These are phyloP conservation scores for Madurella fahalii DNA, from an alignment of 2,329 filamentous ascomycete species.

Conservation along the genomic window DNA sequence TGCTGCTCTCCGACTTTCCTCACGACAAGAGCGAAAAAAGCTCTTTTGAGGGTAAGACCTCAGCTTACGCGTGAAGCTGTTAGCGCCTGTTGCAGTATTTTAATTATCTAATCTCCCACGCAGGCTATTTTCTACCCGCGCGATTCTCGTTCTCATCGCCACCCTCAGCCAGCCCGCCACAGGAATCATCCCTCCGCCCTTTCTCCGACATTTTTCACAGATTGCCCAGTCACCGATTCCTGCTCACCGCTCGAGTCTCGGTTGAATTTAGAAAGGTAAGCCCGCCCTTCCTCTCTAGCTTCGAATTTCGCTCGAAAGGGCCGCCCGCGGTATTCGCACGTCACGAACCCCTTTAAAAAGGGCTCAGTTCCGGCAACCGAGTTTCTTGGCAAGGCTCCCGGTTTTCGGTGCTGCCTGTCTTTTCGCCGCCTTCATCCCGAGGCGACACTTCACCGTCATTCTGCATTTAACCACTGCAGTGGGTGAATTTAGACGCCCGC, in stretches of 20 bases:
- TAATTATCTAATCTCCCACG: slow-evolving; percentile 10
- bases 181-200: slow-evolving; percentile 6
- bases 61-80: neutral
- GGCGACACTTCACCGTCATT: slow-evolving; percentile 11
- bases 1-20: slow-evolving; percentile 8
- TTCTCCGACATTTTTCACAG: neutral
- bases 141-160: slow-evolving; percentile 12
- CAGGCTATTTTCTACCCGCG: slow-evolving; percentile 3
- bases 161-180: slow-evolving; percentile 10
- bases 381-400: slow-evolving; percentile 6
- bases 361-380: slow-evolving; percentile 6
- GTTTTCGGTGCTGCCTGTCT: neutral
- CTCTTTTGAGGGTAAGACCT: slow-evolving; percentile 17
- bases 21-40: slow-evolving; percentile 14
- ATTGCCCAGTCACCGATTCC: neutral
- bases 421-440: slow-evolving; percentile 3
- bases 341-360: slow-evolving; percentile 1
- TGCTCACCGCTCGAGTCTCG: neutral
- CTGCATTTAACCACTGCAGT: slow-evolving; percentile 10
- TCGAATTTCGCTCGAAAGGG: neutral
- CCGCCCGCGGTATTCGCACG: neutral
- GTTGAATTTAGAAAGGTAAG: neutral
- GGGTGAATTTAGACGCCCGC: neutral
- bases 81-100: neutral
- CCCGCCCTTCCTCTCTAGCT: too few species aligned